Conservation (phyloP, 2,329 filamentous ascomycete genomes). For the Stagonosporopsis rhizophila region DNA sequence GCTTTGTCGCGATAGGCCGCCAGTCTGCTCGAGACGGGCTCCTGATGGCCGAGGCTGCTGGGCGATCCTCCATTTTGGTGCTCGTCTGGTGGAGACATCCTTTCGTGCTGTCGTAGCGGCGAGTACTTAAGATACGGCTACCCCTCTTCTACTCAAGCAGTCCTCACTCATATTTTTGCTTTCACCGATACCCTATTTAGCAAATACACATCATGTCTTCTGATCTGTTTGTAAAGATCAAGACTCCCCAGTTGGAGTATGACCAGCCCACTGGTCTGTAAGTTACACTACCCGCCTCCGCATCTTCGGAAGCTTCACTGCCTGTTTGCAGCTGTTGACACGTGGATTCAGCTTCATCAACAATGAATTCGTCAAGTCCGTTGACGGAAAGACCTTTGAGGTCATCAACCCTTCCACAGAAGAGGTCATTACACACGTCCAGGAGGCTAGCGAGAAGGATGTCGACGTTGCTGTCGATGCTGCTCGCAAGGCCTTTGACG, state of each 20-base stretch:
- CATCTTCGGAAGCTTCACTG: constrained; percentile 9
- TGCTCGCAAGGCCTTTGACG: constrained; percentile 85
- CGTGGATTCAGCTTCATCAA: constrained; percentile 75
- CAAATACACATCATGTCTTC: constrained; percentile 55
- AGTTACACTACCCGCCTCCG: constrained; percentile 38
- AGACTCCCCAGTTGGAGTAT: constrained; percentile 71
- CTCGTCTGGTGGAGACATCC: constrained; percentile 30
- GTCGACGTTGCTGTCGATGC: constrained; percentile 79
- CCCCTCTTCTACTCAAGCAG: constrained; percentile 29
- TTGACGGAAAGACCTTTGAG: constrained; percentile 90
- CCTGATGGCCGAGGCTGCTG: constrained; percentile 44
- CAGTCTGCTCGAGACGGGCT: constrained; percentile 30
- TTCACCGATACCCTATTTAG: constrained; percentile 38
- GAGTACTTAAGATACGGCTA: constrained; percentile 42
- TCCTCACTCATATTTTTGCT: constrained; percentile 22
- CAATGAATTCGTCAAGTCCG: constrained; percentile 85
- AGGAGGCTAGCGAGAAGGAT: constrained; percentile 89
- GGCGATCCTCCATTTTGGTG: constrained; percentile 22
- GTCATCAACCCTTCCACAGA: constrained; percentile 89
- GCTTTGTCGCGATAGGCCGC: constrained; percentile 31
- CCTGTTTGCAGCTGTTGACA: constrained; percentile 13
- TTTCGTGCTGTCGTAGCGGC: constrained; percentile 34
- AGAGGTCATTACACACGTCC: constrained; percentile 81
- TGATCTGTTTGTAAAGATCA: constrained; percentile 63
- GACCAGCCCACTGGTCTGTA: constrained; percentile 62